These are phyloP conservation scores for Chaetomiaceae sp. DNA, from an alignment of 2,329 filamentous ascomycete genomes.

Conservation along the genomic window DNA sequence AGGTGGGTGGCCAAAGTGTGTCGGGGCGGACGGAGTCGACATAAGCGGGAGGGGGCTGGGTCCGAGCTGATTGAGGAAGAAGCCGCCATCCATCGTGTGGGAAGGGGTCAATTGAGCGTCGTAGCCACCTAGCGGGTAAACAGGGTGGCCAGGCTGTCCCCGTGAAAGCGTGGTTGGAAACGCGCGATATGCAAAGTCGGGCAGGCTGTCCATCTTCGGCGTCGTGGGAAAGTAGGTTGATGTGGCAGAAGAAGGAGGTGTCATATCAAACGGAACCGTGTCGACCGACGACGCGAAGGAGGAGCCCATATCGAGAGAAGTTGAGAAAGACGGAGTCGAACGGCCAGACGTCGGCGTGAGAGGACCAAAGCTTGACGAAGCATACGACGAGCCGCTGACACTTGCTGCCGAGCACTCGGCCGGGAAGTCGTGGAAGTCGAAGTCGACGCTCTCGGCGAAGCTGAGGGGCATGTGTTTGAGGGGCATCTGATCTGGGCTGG, in stretches of 20 bases:
- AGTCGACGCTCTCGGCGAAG: constrained; percentile 23
- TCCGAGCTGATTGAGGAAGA: constrained; percentile 12
- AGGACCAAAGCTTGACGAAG: constrained; percentile 27
- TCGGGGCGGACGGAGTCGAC: constrained; percentile 4
- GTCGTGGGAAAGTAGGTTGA: constrained; percentile 27
- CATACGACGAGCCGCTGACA: constrained; percentile 26
- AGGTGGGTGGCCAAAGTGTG: constrained; percentile 11
- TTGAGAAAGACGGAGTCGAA: constrained; percentile 26
- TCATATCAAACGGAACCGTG: constrained; percentile 26
- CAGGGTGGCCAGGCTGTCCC: constrained; percentile 6
- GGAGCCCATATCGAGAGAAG: constrained; percentile 21
- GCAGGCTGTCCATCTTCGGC: constrained; percentile 6
- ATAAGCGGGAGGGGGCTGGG: constrained; percentile 5
- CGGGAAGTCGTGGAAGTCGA: constrained; percentile 22
- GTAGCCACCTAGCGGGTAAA: constrained; percentile 5
- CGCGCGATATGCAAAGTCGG: constrained; percentile 9
- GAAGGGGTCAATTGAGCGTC: constrained; percentile 13
- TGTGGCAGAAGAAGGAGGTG: constrained; percentile 28
- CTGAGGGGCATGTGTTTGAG: constrained; percentile 27
- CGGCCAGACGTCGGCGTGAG: constrained; percentile 30
- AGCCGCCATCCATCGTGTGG: constrained; percentile 15
- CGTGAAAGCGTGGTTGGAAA: constrained; percentile 18
- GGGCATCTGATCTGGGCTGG: background rate
- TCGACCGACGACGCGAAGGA: constrained; percentile 26
- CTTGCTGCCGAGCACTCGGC: constrained; percentile 23